Conservation (phyloP, 495 filamentous ascomycete genomes). For the Penicillium roqueforti region DNA sequence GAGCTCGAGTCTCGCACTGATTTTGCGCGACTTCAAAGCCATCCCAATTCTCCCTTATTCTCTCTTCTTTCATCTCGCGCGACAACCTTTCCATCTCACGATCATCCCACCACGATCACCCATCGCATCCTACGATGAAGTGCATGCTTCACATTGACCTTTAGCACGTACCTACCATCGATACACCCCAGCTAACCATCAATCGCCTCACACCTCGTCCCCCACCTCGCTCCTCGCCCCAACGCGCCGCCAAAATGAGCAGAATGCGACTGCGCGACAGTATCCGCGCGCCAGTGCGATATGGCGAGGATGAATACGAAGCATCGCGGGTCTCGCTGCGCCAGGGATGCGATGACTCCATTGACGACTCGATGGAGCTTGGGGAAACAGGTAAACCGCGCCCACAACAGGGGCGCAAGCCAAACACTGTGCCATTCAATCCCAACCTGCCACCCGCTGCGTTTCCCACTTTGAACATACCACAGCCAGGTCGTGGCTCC, state of each 20-base stretch:
- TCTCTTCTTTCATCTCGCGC: constrained; percentile 1
- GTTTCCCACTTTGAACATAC: constrained; percentile 38
- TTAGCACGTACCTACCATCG: background rate
- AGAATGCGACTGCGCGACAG: constrained; percentile 21
- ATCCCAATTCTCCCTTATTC: background rate
- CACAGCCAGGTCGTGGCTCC: background rate
- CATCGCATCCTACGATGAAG: background rate
- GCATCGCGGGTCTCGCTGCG: background rate
- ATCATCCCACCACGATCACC: background rate
- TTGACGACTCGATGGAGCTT: background rate
- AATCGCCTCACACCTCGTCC: background rate
- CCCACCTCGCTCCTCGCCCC: background rate
- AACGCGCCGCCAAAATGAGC: constrained; percentile 7
- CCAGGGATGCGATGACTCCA: background rate
- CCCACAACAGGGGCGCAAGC: background rate
- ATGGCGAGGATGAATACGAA: constrained; percentile 9
- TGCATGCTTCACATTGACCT: background rate
- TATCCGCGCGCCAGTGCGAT: constrained; percentile 19
- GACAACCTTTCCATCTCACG: background rate
- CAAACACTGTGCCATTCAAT: constrained; percentile 29
- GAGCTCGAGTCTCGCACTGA: background rate
- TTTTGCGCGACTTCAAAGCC: background rate
- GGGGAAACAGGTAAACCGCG: background rate
- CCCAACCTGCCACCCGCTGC: constrained; percentile 41
- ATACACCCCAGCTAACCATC: background rate